A percentile compares a stretch with the other conserved stretches of the same genome.
Evolutionary conservation across 164 flowering plant species (phyloP).

Genomic region (Hamamelis virginiana): DNA sequence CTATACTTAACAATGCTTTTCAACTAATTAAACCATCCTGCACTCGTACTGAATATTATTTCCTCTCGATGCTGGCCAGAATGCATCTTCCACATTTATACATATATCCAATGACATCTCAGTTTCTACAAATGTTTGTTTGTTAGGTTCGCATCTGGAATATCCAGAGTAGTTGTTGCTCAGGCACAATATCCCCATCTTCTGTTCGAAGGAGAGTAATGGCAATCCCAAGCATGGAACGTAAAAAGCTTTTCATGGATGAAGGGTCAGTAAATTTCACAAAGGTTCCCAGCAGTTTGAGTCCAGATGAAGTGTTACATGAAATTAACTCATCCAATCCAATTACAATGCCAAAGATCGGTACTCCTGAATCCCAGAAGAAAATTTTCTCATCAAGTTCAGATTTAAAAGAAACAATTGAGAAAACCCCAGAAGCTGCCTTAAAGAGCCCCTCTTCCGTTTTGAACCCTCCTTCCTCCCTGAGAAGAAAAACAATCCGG

Average conservation of each 20-base stretch:
- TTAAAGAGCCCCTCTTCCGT: slow-evolving; percentile 62
- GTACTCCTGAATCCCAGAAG: slow-evolving; percentile 58
- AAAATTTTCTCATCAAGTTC: slow-evolving; percentile 20
- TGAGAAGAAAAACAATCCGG: slow-evolving; percentile 55
- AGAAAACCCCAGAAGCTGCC: slow-evolving; percentile 43
- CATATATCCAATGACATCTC: too few species aligned
- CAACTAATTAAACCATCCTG: too few species aligned
- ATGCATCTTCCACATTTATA: too few species aligned
- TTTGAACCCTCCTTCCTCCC: slow-evolving; percentile 70
- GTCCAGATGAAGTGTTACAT: slow-evolving; percentile 14
- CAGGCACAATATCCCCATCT: slow-evolving; percentile 48
- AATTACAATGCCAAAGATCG: slow-evolving; percentile 30
- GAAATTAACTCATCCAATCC: slow-evolving; percentile 14
- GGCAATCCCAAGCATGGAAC: slow-evolving; percentile 48
- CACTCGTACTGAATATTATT: too few species aligned
- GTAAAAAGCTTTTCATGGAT: slow-evolving; percentile 37
- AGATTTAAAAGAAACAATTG: slow-evolving; percentile 26
- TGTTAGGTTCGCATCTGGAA: slow-evolving; percentile 62
- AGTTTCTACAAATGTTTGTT: not conserved
- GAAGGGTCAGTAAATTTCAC: slow-evolving; percentile 21
- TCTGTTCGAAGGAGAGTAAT: slow-evolving; percentile 59
- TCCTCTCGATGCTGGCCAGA: too few species aligned
- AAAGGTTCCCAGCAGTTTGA: slow-evolving; percentile 17
- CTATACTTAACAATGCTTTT: not conserved
- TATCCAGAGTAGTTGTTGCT: slow-evolving; percentile 31